Evolutionary conservation across 768 basidiomycete genomes (phyloP), one percentile per base, ranked within the genome.

Genomic region (Hygrophorus pudorinus): DNA sequence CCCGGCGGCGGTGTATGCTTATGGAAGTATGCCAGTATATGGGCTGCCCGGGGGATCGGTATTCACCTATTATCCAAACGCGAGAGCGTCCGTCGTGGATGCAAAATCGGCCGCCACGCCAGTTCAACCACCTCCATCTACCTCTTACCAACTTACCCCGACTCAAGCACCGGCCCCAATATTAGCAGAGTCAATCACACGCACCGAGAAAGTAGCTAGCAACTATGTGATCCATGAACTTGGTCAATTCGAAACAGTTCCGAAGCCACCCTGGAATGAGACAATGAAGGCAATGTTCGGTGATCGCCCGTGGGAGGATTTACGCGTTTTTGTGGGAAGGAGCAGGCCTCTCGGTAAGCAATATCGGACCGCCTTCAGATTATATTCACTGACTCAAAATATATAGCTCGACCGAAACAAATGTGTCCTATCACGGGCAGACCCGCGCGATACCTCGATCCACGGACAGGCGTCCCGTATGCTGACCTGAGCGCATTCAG

Each of bases 211-310:
- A 8, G 71, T 78, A 1, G 61, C 73, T 5, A 83, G 76, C 55
- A 85, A 81, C 53, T 88, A 87, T 52, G 61, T 89, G 2, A 61
- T 88, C 2, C 81, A 87, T 53, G 82, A 85, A 51, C 50, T 69
- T 2, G 66, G 62, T 2, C 76, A 82, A 48, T 56, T 60, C 1
- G 62, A 69, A 17, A 65, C 64, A 4, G 59, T 62, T 1, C 59
- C 65, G 0, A 76, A 77, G 46, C 81, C 84, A 0, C 55, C 60
- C 0, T 84, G 85, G 83, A 67, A 64, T 38, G 76, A 82, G 24
- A 88, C 83, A 9, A 85, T 92, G 81, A 54, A 70, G 5, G 80
- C 87, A 1, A 71, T 94, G 66, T 89, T 97, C 53, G 91, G 93
- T 1, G 70, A 84, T 41, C 83, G 93, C 7, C 72, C 81, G 38